Base-by-base conservation (phyloP, 345 rosid genomes). In the Linum trigynum region DNA sequence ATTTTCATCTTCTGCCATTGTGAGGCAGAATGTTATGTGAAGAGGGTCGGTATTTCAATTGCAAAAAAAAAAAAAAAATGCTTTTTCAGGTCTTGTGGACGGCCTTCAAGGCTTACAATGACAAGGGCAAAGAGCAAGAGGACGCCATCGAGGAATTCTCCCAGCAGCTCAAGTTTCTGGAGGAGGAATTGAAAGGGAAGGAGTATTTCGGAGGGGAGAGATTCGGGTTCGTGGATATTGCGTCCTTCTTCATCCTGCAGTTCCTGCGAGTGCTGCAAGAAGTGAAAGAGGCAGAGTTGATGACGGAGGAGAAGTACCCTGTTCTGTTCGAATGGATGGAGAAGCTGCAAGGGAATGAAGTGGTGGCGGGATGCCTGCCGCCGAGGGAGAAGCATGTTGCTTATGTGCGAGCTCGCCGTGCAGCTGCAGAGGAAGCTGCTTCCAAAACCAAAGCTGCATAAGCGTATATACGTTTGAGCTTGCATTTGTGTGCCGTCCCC, bases 181-280 rank as follows among this genome's bases (percentile, higher is more conserved):
- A 76, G 61, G 43, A 41, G 35, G 67, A 71, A 51, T 62, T 71
- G 14, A 23, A 68, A 1, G 75, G 72, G 41, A 71, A 71, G 48
- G 59, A 62, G 23, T 68, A 57, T 57, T 69, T 76, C 61, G 59
- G 71, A 41, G 71, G 76, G 8, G 63, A 65, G 12, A 63, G 39
- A 5, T 41, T 69, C 39, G 79, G 79, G 16, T 65, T 10, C n/a
- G 16, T 71, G 50, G 76, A 68, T 57, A 57, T 72, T 32, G 66
- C 57, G 14, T 66, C 38, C 0, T 40, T 5, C 38, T 2, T 23
- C 57, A 14, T 76, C 36, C 40, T 61, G 12, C 55, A 67, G 58
- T 64, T 66, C 69, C 15, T 75, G 17, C 16, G 3, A 38, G 11
- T 43, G 15, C 1, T 36, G 11, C 66, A 71, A 59, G 69, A 75